Percentiles rank a stretch among this genome's conserved stretches.
Conservation (phyloP, 441 rosid species). For the Eugenia klotzschiana region DNA sequence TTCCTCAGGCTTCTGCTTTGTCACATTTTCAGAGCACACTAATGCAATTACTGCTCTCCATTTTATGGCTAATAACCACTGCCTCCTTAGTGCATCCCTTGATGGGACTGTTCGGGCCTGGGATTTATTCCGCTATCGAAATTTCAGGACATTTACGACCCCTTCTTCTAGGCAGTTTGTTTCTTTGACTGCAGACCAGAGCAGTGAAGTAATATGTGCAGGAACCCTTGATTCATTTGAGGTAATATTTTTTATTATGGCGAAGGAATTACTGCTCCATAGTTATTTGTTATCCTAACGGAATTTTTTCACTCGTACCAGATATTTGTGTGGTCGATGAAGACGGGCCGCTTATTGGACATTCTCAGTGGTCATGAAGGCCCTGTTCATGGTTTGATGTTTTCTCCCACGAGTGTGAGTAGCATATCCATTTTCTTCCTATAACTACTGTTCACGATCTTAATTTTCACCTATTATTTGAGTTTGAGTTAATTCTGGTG, state of each 20-base stretch:
- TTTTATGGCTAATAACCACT: slow-evolving; percentile 84
- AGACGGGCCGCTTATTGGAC: slow-evolving; percentile 87
- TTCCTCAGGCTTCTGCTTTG: slow-evolving; percentile 86
- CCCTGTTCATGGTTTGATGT: slow-evolving; percentile 87
- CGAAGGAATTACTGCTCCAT: not conserved
- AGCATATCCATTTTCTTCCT: not conserved
- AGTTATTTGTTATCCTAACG: not conserved
- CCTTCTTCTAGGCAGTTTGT: slow-evolving; percentile 92
- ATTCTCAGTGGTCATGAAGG: slow-evolving; percentile 93
- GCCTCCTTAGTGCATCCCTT: slow-evolving; percentile 82
- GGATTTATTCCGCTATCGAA: slow-evolving; percentile 85
- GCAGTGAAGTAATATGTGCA: slow-evolving; percentile 94
- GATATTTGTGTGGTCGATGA: slow-evolving; percentile 99
- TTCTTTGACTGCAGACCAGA: slow-evolving; percentile 81
- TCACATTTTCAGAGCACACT: slow-evolving; percentile 92
- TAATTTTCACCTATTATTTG: not conserved
- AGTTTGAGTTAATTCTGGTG: not conserved
- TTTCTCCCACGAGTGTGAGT: slow-evolving; percentile 81
- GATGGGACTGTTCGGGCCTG: slow-evolving; percentile 99
- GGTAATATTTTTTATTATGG: slow-evolving; percentile 23
- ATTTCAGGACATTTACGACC: slow-evolving; percentile 88
- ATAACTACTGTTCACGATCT: not conserved
- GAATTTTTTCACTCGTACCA: slow-evolving; percentile 8
- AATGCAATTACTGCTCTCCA: slow-evolving; percentile 90
- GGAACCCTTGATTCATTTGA: slow-evolving; percentile 94